phyloP scores from a whole-genome alignment of 2,329 filamentous ascomycete species.

The Ampelomyces quisqualis region DNA sequence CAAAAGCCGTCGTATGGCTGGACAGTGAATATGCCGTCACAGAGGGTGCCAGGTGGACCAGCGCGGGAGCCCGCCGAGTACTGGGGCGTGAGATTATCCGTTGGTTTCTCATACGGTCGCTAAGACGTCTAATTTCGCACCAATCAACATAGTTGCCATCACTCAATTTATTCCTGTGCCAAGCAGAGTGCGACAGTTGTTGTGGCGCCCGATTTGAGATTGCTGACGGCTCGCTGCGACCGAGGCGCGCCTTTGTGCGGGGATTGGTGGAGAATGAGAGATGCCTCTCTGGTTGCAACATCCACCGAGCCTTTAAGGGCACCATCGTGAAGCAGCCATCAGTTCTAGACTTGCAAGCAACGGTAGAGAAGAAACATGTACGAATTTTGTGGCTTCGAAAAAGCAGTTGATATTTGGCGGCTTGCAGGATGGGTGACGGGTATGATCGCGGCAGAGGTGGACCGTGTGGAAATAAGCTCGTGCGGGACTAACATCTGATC shows the following conservation, averaged over 20 bases:
- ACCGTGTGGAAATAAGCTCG: no score
- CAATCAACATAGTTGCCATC: conserved; percentile 23
- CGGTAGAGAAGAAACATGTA: neutral
- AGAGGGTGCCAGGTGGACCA: conserved; percentile 27
- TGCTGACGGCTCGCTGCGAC: conserved; percentile 27
- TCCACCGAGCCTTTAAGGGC: neutral
- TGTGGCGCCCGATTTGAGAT: conserved; percentile 14
- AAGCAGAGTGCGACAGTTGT: conserved; percentile 15
- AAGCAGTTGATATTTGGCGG: neutral
- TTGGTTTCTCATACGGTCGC: conserved; percentile 20
- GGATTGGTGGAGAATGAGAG: conserved; percentile 37
- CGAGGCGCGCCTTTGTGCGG: conserved; percentile 9
- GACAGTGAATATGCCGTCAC: conserved; percentile 43
- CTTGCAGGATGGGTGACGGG: neutral
- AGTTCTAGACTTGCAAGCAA: conserved; percentile 3
- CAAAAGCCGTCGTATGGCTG: conserved; percentile 42
- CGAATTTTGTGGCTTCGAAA: neutral
- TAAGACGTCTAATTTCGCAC: conserved; percentile 30
- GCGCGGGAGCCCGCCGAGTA: conserved; percentile 21
- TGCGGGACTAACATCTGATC: no score
- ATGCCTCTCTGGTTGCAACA: neutral
- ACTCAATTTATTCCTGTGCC: conserved; percentile 16
- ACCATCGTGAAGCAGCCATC: neutral
- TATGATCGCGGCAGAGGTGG: neutral
- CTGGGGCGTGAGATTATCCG: conserved; percentile 35